A percentile compares a stretch with the other conserved stretches of the same genome.
phyloP scores from a whole-genome alignment of 2,329 filamentous ascomycete genomes.

The Xylariaceae sp. region DNA sequence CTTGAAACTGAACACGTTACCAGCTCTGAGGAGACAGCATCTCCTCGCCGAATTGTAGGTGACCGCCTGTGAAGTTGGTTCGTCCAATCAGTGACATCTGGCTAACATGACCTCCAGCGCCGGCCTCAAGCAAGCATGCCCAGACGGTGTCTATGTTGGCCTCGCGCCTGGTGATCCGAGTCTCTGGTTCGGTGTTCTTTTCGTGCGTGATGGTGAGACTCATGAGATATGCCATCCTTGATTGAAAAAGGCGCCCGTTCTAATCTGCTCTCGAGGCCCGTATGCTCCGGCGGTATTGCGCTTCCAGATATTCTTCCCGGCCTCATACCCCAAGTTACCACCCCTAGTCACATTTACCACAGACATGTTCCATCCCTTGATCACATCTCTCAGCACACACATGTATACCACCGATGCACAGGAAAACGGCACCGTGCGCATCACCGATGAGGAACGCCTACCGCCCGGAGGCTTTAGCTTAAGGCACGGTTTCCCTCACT shows the following conservation, averaged over 20 bases:
- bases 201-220: constrained; percentile 73
- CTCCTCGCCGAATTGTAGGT: constrained; percentile 77
- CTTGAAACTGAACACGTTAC: constrained; percentile 42
- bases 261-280: constrained; percentile 56
- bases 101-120: constrained; percentile 49
- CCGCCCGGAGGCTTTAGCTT: constrained; percentile 88
- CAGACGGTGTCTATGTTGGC: constrained; percentile 80
- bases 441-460: constrained; percentile 74
- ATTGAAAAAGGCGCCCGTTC: constrained; percentile 4
- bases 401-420: constrained; percentile 79
- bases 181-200: constrained; percentile 86
- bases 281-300: constrained; percentile 83
- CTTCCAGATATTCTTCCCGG: constrained; percentile 84
- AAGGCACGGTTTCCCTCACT: constrained; percentile 82
- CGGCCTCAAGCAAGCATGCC: constrained; percentile 74
- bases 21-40: constrained; percentile 65
- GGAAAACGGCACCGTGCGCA: constrained; percentile 71
- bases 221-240: constrained; percentile 5
- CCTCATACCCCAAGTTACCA: constrained; percentile 70
- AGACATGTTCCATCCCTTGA: constrained; percentile 90
- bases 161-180: constrained; percentile 75
- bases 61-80: constrained; percentile 2
- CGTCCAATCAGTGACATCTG: constrained; percentile 1
- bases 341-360: constrained; percentile 84
- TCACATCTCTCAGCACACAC: constrained; percentile 90